These are phyloP conservation scores for Phytopythium ostracodes DNA, from an alignment of 352 stramenopile genomes.

Conservation along the genomic window DNA sequence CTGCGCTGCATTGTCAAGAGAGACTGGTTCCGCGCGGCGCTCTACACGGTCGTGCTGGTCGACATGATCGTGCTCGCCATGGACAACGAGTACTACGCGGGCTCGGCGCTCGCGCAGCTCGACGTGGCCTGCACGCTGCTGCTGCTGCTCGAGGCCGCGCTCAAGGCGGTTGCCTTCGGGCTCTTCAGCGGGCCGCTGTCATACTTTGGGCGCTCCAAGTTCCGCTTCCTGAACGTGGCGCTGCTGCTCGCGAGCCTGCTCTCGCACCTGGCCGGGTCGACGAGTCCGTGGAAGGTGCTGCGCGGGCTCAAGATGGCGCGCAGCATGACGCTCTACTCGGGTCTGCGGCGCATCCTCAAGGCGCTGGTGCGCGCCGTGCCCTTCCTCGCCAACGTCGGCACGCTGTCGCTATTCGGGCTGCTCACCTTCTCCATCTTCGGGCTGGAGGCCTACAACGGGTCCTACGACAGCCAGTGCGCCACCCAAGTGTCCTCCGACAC, in stretches of 20 bases:
- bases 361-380: conserved; percentile 59
- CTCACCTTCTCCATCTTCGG: conserved; percentile 78
- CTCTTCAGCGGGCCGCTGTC: conserved; percentile 34
- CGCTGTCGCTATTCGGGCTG: conserved; percentile 67
- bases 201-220: conserved; percentile 48
- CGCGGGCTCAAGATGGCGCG: conserved; percentile 66
- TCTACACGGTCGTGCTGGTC: conserved; percentile 42
- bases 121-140: conserved; percentile 63
- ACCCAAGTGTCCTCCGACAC: conserved; percentile 7
- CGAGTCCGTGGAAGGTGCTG: conserved; percentile 40
- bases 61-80: conserved; percentile 58
- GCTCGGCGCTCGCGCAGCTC: conserved; percentile 21
- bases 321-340: conserved; percentile 57
- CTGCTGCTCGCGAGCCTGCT: conserved; percentile 47
- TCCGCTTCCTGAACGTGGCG: conserved; percentile 47
- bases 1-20: conserved; percentile 40
- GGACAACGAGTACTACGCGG: conserved; percentile 42
- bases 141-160: conserved; percentile 46
- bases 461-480: conserved; percentile 51
- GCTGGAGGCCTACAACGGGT: conserved; percentile 56
- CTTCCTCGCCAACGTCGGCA: conserved; percentile 73
- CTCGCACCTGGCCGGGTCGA: conserved; percentile 26
- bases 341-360: conserved; percentile 63
- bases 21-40: conserved; percentile 31
- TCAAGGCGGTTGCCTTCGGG: conserved; percentile 57